These are phyloP conservation scores for Epichloe bromicola DNA, from an alignment of 2,329 filamentous ascomycete genomes.

Conservation along the genomic window DNA sequence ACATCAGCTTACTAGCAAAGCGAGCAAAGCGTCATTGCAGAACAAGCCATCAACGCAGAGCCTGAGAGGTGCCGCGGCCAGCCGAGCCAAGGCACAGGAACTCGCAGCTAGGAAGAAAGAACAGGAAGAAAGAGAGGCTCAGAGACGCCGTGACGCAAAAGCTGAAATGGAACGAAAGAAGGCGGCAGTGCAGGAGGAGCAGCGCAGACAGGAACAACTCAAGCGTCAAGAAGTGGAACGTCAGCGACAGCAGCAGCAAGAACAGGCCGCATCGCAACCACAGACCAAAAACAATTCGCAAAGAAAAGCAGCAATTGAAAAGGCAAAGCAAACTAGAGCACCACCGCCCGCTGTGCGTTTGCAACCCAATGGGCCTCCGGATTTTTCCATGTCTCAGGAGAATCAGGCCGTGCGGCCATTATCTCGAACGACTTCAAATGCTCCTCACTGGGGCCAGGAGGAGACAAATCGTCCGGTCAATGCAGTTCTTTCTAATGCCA, in stretches of 20 bases:
- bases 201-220: slow-evolving; percentile 45
- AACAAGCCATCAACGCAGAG: slow-evolving; percentile 42
- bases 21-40: slow-evolving; percentile 53
- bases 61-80: slow-evolving; percentile 45
- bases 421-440: slow-evolving; percentile 46
- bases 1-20: slow-evolving; percentile 45
- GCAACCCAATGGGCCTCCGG: slow-evolving; percentile 38
- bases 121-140: slow-evolving; percentile 67
- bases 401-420: slow-evolving; percentile 29
- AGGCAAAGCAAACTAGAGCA: slow-evolving; percentile 50
- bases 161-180: slow-evolving; percentile 68
- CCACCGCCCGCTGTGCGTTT: slow-evolving; percentile 46
- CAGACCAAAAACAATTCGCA: slow-evolving; percentile 56
- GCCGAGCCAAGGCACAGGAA: slow-evolving; percentile 58
- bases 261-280: slow-evolving; percentile 43
- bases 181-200: slow-evolving; percentile 51
- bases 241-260: slow-evolving; percentile 47
- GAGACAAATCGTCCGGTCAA: slow-evolving; percentile 49
- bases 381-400: slow-evolving; percentile 25
- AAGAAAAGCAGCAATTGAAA: slow-evolving; percentile 49
- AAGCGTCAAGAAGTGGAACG: slow-evolving; percentile 48
- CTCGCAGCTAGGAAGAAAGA: slow-evolving; percentile 73
- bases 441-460: slow-evolving; percentile 38
- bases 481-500: slow-evolving; percentile 40
- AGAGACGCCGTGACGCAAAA: slow-evolving; percentile 71